Evolutionary conservation across 345 rosid species (phyloP), one percentile per base, ranked within the genome.

Genomic region (Excoecaria cochinchinensis): DNA sequence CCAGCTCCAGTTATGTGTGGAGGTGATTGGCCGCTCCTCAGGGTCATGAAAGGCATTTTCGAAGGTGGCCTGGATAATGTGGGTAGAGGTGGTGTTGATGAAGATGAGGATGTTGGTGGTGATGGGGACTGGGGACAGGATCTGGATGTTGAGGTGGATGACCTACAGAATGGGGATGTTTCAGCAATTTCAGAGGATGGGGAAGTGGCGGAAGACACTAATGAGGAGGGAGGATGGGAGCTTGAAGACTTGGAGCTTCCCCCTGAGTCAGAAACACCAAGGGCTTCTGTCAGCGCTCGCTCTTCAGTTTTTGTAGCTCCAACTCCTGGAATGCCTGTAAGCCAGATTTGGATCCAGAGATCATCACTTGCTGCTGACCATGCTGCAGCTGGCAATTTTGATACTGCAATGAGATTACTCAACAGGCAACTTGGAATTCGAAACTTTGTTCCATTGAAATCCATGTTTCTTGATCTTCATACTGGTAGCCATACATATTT

Each of bases 11-110:
- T 95, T 24, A 82, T 88, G 73, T 82, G 90, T 78, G 94, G 94
- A 67, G 92, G 94, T 84, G 99, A 95, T 83, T 95, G 99, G 99
- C 97, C 99, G 7, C 95, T 95, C 76, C 84, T 95, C 47, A 88
- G 99, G 84, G 99, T 92, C 73, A 82, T 91, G 91, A 90, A 86
- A 86, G 99, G 99, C 58, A 88, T 94, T 74, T 94, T 94, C 76
- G 97, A 94, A 82, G 97, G 97, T 67, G 98, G 97, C 52, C 83
- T 91, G 72, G 97, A 95, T 76, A 86, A 77, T 60, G 67, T 74
- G 68, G 88, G 79, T 51, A 84, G 81, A 78, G 91, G 80, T 71
- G 89, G 78, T 62, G 90, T 52, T 31, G 92, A 85, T 58, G 99
- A 90, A 74, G 94, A 90, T 7, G 97, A 90, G 15, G 97, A 91